Base-by-base conservation (phyloP, 768 basidiomycete species). In the Mycena haematopus region DNA sequence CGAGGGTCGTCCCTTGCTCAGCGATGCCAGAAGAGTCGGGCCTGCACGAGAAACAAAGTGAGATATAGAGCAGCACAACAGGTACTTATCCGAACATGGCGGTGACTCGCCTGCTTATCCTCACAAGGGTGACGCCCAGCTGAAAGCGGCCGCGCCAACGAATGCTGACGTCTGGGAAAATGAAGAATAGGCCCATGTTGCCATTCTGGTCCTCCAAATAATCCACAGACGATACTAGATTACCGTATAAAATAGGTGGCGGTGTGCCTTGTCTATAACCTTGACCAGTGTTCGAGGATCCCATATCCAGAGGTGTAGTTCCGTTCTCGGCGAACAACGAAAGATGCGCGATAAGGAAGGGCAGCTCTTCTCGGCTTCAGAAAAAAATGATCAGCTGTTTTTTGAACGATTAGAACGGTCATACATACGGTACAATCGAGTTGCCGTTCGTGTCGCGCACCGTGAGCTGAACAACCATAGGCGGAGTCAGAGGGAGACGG, bases 101-200 rank as follows among this genome's bases (percentile, higher is more conserved):
- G 65, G 61, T 24, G 47, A 79, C 88, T 83, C 79, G 88, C 94
- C 85, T 86, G 68, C 88, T 88, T 69, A 92, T 84, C 71, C 85
- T 84, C 74, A 92, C 80, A 54, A 96, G 80, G 52, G 84, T 87
- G 57, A 94, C 82, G 54, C 87, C 85, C 57, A 96, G 80, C 70
- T 86, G 85, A 77, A 89, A 97, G 19, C 81, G 83, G 9, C 95
- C 95, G 25, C 85, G 81, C 79, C 84, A 84, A 19, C 92, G 85
- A 59, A 96, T 86, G 72, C 92, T 93, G 69, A 93, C 92, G 75
- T 97, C 95, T 8, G 95, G 89, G 70, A 96, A 97, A 56, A 95
- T 76, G 70, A 97, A 95, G 74, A 91, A 95, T 47, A 92, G 79
- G n/a, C 94, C 91, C 69, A 82, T 80, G 52, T 89, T 86, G 59